Evolutionary conservation across 441 rosid species (phyloP).

Genomic region (Corymbia citriodora): DNA sequence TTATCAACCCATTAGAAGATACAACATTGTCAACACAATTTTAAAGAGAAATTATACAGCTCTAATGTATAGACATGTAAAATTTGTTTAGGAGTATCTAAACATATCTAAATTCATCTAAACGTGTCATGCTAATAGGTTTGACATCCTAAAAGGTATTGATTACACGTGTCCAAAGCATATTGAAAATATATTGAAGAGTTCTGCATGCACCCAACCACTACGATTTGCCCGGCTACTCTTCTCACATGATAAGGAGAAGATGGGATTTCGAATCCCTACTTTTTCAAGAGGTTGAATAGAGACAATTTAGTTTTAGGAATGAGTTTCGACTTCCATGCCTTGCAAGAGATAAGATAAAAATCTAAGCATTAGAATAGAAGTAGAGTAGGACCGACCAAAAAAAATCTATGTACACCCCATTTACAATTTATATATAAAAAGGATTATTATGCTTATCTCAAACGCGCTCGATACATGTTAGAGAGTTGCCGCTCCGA

Average conservation of each 20-base stretch:
- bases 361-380: no score
- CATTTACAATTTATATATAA: background rate
- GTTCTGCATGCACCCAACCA: background rate
- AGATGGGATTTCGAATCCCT: no score
- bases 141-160: background rate
- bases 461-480: background rate
- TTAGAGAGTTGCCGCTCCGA: background rate
- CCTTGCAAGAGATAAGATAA: no score
- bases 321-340: fast-evolving
- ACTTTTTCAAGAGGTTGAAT: no score
- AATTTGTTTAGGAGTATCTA: background rate
- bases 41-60: no score
- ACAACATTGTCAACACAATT: background rate
- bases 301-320: no score
- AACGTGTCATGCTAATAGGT: background rate
- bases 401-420: background rate
- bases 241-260: no score
- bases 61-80: background rate
- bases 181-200: background rate
- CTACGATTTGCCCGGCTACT: no score
- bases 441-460: background rate
- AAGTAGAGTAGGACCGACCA: no score
- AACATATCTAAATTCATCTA: background rate
- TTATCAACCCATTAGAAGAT: background rate
- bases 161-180: background rate